Conservation (phyloP, 2,329 filamentous ascomycete genomes). For the Coleophoma eucalyptorum region DNA sequence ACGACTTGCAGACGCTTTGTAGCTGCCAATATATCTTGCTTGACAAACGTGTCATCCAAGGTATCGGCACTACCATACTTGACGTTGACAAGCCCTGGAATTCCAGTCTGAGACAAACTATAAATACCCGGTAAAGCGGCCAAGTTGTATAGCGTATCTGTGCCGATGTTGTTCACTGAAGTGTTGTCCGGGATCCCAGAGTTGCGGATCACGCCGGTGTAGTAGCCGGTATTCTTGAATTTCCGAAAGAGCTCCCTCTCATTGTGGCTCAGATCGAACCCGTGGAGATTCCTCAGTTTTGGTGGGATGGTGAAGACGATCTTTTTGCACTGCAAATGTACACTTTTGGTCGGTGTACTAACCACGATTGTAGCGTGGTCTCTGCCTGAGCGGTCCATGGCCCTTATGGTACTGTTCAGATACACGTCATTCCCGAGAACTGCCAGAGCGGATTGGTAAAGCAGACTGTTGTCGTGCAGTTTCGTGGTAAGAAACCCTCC, state of each 20-base stretch:
- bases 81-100: slow-evolving; percentile 9
- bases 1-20: slow-evolving; percentile 6
- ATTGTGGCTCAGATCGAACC: slow-evolving; percentile 29
- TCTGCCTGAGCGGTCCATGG: slow-evolving; percentile 7
- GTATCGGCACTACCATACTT: slow-evolving; percentile 10
- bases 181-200: slow-evolving; percentile 28
- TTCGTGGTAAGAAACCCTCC: slow-evolving; percentile 1
- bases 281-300: slow-evolving; percentile 27
- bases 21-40: slow-evolving; percentile 9
- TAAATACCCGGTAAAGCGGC: slow-evolving; percentile 28
- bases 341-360: slow-evolving; percentile 24
- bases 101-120: slow-evolving; percentile 14
- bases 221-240: slow-evolving; percentile 34
- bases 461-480: slow-evolving; percentile 9
- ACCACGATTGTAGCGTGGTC: slow-evolving; percentile 23
- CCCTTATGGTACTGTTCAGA: slow-evolving; percentile 10
- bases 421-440: slow-evolving; percentile 9
- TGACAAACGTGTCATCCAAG: slow-evolving; percentile 9
- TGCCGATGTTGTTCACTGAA: slow-evolving; percentile 22
- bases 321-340: slow-evolving; percentile 33
- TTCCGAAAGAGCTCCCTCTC: slow-evolving; percentile 34
- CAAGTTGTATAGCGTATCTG: slow-evolving; percentile 23
- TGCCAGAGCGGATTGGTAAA: slow-evolving; percentile 10
- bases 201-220: slow-evolving; percentile 31
- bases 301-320: slow-evolving; percentile 40